Percentiles rank a stretch among this genome's conserved stretches.
Evolutionary conservation across 2,329 filamentous ascomycete species (phyloP).

Genomic region (Elsinoe fawcettii): DNA sequence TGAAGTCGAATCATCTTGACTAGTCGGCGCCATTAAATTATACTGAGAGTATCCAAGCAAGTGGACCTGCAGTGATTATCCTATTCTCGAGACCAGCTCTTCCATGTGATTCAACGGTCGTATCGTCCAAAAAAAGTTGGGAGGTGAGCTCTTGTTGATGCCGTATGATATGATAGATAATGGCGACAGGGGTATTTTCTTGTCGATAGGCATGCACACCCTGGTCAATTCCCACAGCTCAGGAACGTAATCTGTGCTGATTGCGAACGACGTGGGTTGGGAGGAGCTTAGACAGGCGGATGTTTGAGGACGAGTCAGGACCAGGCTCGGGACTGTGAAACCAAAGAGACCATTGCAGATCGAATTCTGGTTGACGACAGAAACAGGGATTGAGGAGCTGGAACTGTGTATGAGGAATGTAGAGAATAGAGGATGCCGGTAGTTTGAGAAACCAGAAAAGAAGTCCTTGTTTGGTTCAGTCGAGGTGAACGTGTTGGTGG

Average conservation of each 20-base stretch:
- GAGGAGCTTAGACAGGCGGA: constrained; percentile 7
- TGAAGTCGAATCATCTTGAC: constrained; percentile 23
- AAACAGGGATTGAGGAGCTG: not conserved
- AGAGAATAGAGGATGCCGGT: not conserved
- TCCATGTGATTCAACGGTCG: constrained; percentile 11
- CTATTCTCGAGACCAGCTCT: constrained; percentile 8
- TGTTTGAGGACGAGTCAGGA: constrained; percentile 12
- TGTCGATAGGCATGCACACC: not conserved
- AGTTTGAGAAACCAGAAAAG: not conserved
- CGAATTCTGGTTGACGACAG: constrained; percentile 6
- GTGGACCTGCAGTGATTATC: not conserved
- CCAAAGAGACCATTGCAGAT: constrained; percentile 7
- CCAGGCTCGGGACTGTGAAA: constrained; percentile 6
- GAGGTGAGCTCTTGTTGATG: not conserved
- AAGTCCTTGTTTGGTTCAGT: not conserved
- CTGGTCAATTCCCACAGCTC: not conserved
- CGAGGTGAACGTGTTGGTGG: not conserved
- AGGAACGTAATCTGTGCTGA: constrained; percentile 2
- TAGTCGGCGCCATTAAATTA: constrained; percentile 8
- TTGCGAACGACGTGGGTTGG: constrained; percentile 12
- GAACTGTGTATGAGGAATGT: not conserved
- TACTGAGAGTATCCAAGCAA: not conserved
- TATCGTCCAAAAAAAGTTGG: not conserved
- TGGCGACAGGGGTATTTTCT: not conserved
- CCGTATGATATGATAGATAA: not conserved